Evolutionary conservation across 1,139 yeast genomes (phyloP).

Genomic region (Blastobotrys ciferrii): DNA sequence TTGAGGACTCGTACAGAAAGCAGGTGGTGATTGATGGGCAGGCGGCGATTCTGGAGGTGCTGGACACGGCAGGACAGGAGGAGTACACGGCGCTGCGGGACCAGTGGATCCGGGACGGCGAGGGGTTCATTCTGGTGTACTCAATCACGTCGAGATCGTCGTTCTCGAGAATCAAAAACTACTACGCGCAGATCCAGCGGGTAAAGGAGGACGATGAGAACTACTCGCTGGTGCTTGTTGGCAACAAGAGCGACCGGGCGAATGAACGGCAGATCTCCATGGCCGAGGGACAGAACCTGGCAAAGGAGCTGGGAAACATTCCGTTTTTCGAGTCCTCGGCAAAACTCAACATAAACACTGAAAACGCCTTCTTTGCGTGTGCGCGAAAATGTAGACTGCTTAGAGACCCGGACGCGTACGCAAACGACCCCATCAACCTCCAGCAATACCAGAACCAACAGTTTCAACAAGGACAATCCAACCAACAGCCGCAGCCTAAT

Average conservation of each 20-base stretch:
- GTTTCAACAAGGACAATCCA: slow-evolving; percentile 12
- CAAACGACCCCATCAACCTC: neutral
- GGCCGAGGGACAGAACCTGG: slow-evolving; percentile 77
- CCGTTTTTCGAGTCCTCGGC: slow-evolving; percentile 94
- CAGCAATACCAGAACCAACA: slow-evolving; percentile 17
- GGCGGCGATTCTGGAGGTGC: slow-evolving; percentile 84
- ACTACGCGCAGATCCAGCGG: slow-evolving; percentile 83
- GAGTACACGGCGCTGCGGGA: slow-evolving; percentile 96
- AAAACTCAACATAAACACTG: slow-evolving; percentile 84
- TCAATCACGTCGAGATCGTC: slow-evolving; percentile 87
- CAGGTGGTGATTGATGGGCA: slow-evolving; percentile 90
- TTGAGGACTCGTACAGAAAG: slow-evolving; percentile 93
- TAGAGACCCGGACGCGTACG: slow-evolving; percentile 25
- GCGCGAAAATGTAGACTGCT: slow-evolving; percentile 70
- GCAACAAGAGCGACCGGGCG: slow-evolving; percentile 57
- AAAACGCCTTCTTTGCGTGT: slow-evolving; percentile 83
- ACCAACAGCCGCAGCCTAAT: slow-evolving; percentile 10
- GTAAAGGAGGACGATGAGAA: slow-evolving; percentile 68
- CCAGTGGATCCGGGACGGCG: slow-evolving; percentile 88
- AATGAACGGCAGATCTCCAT: slow-evolving; percentile 75
- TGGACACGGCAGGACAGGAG: slow-evolving; percentile 98
- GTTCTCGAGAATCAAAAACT: slow-evolving; percentile 72
- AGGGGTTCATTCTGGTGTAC: slow-evolving; percentile 85
- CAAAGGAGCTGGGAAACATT: slow-evolving; percentile 65
- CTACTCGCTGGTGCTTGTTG: slow-evolving; percentile 41